A percentile compares a stretch with the other conserved stretches of the same genome.
Evolutionary conservation across 1,284 basidiomycete genomes (phyloP).

Genomic region (Papiliotrema terrestris): DNA sequence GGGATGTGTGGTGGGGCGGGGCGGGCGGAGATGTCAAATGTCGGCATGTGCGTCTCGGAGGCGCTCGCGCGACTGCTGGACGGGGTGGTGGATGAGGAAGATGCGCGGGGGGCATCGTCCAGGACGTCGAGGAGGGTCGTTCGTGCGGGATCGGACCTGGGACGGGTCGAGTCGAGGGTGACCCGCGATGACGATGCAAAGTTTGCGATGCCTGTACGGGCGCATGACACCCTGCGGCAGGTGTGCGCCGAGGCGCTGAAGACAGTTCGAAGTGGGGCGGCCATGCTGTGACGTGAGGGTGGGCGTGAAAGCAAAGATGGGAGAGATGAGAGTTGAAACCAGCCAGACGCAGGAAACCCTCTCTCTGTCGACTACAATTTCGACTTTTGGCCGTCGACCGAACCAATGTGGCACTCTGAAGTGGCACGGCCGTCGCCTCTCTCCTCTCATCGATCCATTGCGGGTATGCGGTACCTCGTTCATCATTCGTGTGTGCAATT

Average conservation of each 20-base stretch:
- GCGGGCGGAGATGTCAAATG: background rate
- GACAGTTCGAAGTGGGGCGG: background rate
- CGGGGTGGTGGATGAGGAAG: background rate
- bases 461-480: too few species aligned
- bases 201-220: background rate
- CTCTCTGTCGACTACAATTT: background rate
- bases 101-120: background rate
- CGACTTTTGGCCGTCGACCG: background rate
- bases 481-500: too few species aligned
- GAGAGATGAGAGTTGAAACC: background rate
- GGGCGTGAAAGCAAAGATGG: background rate
- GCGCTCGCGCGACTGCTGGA: background rate
- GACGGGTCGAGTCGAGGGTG: slow-evolving; percentile 7
- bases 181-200: slow-evolving; percentile 8
- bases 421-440: too few species aligned
- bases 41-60: background rate
- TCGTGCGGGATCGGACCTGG: background rate
- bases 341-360: background rate
- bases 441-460: too few species aligned
- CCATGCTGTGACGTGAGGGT: background rate
- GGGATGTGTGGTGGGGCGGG: background rate
- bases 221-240: background rate
- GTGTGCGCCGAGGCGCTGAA: background rate
- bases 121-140: background rate
- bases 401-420: background rate